Conservation (phyloP, 441 rosid species). For the Gossypium lobatum region DNA sequence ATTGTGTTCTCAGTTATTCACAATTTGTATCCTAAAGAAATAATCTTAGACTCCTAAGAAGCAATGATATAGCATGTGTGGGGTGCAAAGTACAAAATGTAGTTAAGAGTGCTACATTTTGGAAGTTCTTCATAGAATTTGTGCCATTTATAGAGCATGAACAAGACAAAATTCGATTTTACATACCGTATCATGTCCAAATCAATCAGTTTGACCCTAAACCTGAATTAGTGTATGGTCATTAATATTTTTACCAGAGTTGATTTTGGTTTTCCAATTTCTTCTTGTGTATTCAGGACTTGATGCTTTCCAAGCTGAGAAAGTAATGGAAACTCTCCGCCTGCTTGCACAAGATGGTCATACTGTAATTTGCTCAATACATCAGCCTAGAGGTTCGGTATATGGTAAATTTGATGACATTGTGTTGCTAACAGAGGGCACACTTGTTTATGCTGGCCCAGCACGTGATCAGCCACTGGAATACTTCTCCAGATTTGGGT, state of each 20-base stretch:
- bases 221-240: no score
- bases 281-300: conserved; percentile 54
- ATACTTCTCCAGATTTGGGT: conserved; percentile 87
- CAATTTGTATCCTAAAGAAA: neutral
- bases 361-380: conserved; percentile 92
- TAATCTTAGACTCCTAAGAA: neutral
- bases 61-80: neutral
- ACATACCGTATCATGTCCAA: neutral
- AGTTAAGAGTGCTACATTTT: neutral
- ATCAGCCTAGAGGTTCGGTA: conserved; percentile 92
- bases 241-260: no score
- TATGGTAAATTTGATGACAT: conserved; percentile 84
- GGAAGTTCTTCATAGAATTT: neutral
- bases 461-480: conserved; percentile 71
- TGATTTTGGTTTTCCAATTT: neutral
- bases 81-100: neutral
- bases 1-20: neutral
- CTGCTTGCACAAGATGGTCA: conserved; percentile 89
- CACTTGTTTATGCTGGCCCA: conserved; percentile 82
- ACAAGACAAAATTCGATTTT: neutral
- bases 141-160: neutral
- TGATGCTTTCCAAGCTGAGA: conserved; percentile 96
- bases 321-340: conserved; percentile 87
- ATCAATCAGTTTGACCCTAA: neutral
- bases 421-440: conserved; percentile 72